These are phyloP conservation scores for Termitomyces sp. DNA, from an alignment of 768 basidiomycete genomes.

Conservation along the genomic window DNA sequence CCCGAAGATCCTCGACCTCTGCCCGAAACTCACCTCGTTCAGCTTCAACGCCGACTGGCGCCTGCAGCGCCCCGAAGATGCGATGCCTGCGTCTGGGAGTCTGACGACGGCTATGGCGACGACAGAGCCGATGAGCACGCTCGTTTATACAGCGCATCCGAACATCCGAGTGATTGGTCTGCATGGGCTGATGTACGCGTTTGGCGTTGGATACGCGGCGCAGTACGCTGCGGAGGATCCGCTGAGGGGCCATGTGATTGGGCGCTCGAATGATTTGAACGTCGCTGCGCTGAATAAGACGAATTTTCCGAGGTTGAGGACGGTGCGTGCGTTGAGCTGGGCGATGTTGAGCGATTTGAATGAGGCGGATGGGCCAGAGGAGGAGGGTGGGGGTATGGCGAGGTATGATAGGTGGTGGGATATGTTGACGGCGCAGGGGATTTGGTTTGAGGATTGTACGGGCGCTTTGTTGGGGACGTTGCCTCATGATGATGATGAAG, in stretches of 20 bases:
- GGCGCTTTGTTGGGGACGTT: constrained; percentile 54
- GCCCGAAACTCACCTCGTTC: constrained; percentile 56
- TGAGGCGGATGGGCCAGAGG: constrained; percentile 40
- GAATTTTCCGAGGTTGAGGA: constrained; percentile 57
- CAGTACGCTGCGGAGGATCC: constrained; percentile 35
- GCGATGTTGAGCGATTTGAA: constrained; percentile 55
- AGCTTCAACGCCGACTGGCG: constrained; percentile 77
- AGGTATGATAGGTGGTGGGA: constrained; percentile 73
- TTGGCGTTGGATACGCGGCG: constrained; percentile 54
- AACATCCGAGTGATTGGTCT: constrained; percentile 59
- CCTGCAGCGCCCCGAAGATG: constrained; percentile 10
- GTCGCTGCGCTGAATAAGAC: constrained; percentile 44
- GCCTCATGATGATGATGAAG: constrained; percentile 28
- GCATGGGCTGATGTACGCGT: constrained; percentile 64
- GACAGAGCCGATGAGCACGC: constrained; percentile 27
- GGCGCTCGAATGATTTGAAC: constrained; percentile 62
- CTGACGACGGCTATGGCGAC: constrained; percentile 9
- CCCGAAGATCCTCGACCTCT: constrained; percentile 53
- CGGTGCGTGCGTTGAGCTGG: constrained; percentile 54
- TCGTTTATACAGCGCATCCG: constrained; percentile 48
- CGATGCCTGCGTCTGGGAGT: constrained; percentile 9
- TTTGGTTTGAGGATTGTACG: constrained; percentile 74
- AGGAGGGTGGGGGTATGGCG: constrained; percentile 34
- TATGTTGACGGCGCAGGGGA: constrained; percentile 37
- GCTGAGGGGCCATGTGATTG: constrained; percentile 36